phyloP scores from a whole-genome alignment of 805 yeast genomes.

The Starmerella roubikii region DNA sequence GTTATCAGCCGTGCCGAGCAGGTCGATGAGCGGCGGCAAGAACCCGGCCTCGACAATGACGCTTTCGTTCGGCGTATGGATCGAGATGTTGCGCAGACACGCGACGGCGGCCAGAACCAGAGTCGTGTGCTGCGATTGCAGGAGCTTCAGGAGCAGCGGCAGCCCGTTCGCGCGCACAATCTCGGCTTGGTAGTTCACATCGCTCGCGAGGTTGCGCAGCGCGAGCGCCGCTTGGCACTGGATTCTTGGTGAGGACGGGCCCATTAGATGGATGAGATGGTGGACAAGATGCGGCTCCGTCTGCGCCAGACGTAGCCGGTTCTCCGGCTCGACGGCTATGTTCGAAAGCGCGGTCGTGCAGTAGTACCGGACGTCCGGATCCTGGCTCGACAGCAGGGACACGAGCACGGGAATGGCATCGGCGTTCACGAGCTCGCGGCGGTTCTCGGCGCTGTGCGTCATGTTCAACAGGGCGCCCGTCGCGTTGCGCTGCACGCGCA shows the following conservation, averaged over 20 bases:
- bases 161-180: conserved; percentile 92
- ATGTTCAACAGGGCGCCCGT: conserved; percentile 95
- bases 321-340: conserved; percentile 90
- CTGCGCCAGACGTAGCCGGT: conserved; percentile 74
- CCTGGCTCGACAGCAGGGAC: conserved; percentile 67
- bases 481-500: conserved; percentile 95
- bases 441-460: conserved; percentile 95
- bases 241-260: conserved; percentile 81
- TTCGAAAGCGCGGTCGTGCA: conserved; percentile 95
- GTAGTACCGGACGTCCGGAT: conserved; percentile 94
- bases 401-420: conserved; percentile 97
- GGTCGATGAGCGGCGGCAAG: conserved; percentile 72
- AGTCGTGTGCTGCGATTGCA: conserved; percentile 83
- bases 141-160: conserved; percentile 78
- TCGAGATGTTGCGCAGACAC: conserved; percentile 91
- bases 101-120: conserved; percentile 94
- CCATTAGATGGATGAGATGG: conserved; percentile 82
- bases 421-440: conserved; percentile 92
- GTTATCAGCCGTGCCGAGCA: conserved; percentile 62
- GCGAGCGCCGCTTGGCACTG: conserved; percentile 98
- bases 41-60: conserved; percentile 94
- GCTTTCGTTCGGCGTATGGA: conserved; percentile 92
- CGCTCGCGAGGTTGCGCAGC: conserved; percentile 87
- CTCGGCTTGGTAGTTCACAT: conserved; percentile 88
- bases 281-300: conserved; percentile 86